Conservation (phyloP, 2,329 filamentous ascomycete species). For the Dendrostoma leiphaemia region DNA sequence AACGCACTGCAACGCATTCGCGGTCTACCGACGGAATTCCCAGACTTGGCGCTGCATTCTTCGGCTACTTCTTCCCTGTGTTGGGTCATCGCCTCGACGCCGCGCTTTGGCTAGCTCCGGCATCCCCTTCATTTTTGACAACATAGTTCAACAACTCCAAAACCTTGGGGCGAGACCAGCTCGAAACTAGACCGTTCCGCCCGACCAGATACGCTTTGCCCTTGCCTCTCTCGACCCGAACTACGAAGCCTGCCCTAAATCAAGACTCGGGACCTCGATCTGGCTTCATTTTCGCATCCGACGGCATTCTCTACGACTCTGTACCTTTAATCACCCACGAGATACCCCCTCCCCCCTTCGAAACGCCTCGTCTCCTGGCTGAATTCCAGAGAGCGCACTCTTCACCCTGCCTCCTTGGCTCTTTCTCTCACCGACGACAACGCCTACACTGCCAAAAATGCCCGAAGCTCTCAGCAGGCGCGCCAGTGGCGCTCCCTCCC, state of each 20-base stretch:
- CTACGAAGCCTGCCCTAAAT: neutral
- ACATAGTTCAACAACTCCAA: too few relatives aligned
- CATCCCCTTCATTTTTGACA: neutral
- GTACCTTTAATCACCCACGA: conserved; percentile 27
- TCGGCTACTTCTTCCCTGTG: conserved; percentile 1
- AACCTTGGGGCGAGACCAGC: neutral
- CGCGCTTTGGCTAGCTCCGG: conserved; percentile 20
- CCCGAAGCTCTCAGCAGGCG: conserved; percentile 41
- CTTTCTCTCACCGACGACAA: conserved; percentile 17
- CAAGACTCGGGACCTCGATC: conserved; percentile 3
- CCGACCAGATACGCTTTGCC: too few relatives aligned
- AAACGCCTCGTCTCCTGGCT: neutral
- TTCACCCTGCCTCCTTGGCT: neutral
- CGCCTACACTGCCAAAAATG: conserved; percentile 35
- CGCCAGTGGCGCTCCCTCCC: conserved; percentile 19
- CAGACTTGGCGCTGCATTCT: neutral
- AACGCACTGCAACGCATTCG: too few relatives aligned
- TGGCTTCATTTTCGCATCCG: neutral
- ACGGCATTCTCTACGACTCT: neutral
- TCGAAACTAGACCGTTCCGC: neutral
- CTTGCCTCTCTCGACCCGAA: too few relatives aligned
- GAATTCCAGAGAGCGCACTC: conserved; percentile 11
- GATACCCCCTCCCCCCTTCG: conserved; percentile 11
- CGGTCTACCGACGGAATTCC: neutral
- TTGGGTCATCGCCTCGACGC: conserved; percentile 2